Evolutionary conservation across 306 rosid genomes (phyloP), one percentile per base, ranked within the genome.

Genomic region (Castanea sativa): DNA sequence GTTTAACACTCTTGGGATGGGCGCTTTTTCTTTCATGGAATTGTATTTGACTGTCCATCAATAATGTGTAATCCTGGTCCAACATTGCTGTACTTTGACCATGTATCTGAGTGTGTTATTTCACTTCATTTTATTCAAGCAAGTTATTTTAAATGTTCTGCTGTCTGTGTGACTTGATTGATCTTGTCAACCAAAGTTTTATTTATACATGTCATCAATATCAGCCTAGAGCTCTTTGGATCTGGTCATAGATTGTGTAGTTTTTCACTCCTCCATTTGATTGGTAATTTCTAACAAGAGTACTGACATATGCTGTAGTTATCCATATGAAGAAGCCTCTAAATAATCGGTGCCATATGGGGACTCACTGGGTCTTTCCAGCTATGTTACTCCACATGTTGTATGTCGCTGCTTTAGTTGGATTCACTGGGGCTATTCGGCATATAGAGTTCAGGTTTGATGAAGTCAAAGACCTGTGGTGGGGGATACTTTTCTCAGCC

Each of bases 371-470:
- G 99, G 84, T 90, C 79, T 45, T 90, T 76, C 97, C 94, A 64
- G 74, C 84, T 65, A 68, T 81, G 53, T 77, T 80, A 82, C 94
- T 95, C 55, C 99, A 95, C 83, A n/a, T 87, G 29, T 49, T 86
- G 27, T 93, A 90, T 77, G 91, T 93, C 57, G 83, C 87, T 69
- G 84, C 84, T 84, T 86, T 95, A 88, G 83, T 95, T 86, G 96
- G 85, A 53, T 89, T 89, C 80, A 87, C 98, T 4, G 82, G 87
- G 81, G 92, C 97, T 74, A 83, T 96, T 83, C 90, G 81, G 80
- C 98, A 96, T 84, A 83, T 95, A 82, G 98, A 95, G 77, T 93
- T 95, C 89, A 88, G 98, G 84, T 95, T 95, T 80, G 98, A 95
- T 61, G 99, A 95, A 82, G 92, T 93, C 74, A 93, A 83, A 85